These are phyloP conservation scores for Saccharomycopsis sp. DNA, from an alignment of 805 yeast species.

Conservation along the genomic window DNA sequence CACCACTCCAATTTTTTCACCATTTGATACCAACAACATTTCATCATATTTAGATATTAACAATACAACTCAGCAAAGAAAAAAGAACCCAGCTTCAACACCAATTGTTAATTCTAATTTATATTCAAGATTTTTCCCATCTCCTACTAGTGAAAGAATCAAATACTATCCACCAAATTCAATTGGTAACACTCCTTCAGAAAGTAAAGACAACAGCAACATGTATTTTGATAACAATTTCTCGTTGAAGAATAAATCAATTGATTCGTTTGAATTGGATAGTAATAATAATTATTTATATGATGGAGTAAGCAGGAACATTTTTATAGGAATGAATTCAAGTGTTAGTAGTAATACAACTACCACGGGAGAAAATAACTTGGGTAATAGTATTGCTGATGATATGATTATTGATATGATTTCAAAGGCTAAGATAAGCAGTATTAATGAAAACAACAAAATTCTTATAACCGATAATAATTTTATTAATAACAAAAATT, in stretches of 20 bases:
- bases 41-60: slow-evolving; percentile 17
- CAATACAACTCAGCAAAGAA: neutral
- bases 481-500: too few species aligned
- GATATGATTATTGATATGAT: too few species aligned
- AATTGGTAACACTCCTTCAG: neutral
- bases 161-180: slow-evolving; percentile 2
- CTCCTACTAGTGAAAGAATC: slow-evolving; percentile 20
- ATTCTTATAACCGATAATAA: too few species aligned
- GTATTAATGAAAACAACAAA: too few species aligned
- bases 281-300: neutral
- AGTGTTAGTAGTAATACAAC: too few species aligned
- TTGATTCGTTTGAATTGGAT: slow-evolving; percentile 9
- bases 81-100: slow-evolving; percentile 6
- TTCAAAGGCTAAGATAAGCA: too few species aligned
- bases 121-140: slow-evolving; percentile 20
- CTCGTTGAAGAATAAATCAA: slow-evolving; percentile 8
- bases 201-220: neutral
- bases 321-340: too few species aligned
- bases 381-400: too few species aligned
- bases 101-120: slow-evolving; percentile 17
- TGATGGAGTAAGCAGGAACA: too few species aligned
- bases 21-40: slow-evolving; percentile 10
- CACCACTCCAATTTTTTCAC: neutral
- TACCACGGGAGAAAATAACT: too few species aligned
- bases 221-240: slow-evolving; percentile 1